Base-by-base conservation (phyloP, 345 rosid genomes). In the Noccaea caerulescens region DNA sequence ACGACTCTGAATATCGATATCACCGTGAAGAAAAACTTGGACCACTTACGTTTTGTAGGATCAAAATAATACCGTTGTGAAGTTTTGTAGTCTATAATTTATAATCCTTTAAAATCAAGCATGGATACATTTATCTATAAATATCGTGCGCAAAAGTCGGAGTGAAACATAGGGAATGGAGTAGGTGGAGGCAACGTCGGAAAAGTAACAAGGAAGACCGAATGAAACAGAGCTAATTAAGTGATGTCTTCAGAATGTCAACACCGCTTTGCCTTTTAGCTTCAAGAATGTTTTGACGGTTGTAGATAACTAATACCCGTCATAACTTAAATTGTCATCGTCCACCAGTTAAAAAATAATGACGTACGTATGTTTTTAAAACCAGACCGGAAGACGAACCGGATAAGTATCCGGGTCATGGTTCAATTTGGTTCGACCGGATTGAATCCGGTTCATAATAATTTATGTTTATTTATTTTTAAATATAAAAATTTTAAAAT, bases 181-280 rank as follows among this genome's bases (percentile, higher is more conserved):
- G 63, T 75, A 34, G 68, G 58, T 68, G 58, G 44, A 61, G 78
- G 54, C 78, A 68, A 75, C 58, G 49, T 68, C 41, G 18, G 13
- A 39, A 63, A 60, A 64, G 37, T 60, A 14, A 53, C 50, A 44
- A 68, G 43, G 61, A 75, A 36, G 73, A 68, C 73, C 73, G 54
- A 68, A 68, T 23, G 42, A 68, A 38, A 23, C 13, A 60, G 69
- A 54, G 30, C 10, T 68, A 27, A 27, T 27, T 27, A 53, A 62
- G 27, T 43, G 52, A 53, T 60, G 63, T 68, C 63, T 68, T 60
- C 43, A 14, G 56, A 42, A 69, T 68, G 73, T 69, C 78, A 68
- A 75, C 58, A 44, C 34, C 47, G 23, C 14, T 67, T 59, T 23
- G 32, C 68, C 55, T 60, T 59, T 38, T n/a, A 43, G 60, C 34